Base-by-base conservation (phyloP, 129 eudicot species). In the Kitagawia praeruptora region DNA sequence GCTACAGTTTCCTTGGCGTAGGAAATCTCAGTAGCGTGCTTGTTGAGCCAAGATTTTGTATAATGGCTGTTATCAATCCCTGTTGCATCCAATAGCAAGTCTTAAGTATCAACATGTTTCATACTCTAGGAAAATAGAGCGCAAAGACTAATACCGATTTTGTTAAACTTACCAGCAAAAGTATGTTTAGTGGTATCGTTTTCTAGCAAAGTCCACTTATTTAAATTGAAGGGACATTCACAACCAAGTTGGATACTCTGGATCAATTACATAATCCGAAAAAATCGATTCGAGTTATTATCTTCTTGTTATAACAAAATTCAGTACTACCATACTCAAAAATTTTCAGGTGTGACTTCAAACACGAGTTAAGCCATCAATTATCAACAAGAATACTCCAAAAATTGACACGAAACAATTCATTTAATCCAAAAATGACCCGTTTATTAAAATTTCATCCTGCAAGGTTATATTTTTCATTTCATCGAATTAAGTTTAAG, bases 61-160 rank as follows among this genome's bases (percentile, higher is more conserved):
- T 79, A 19, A 58, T 71, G 75, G 12, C 63, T 70, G 63, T 44
- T 75, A 63, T 54, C 79, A 19, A 75, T 76, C 41, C 84, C 86
- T 79, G 82, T 56, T 37, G 79, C 79, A 72, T 6, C 47, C 12
- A 70, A 25, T 42, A 40, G 48, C 42, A 71, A 47, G 73, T 63
- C 75, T 58, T 66, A 25, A 79, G 63, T 19, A 39, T 34, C 69
- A 61, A 61, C 66, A n/a, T n/a, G 34, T 25, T 4, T 8, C 34
- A 61, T 61, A n/a, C 69, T 21, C 63, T 21, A 61, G 37, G 16
- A 37, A 61, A n/a, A n/a, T 34, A 34, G 37, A 34, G 2, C 37
- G 37, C 37, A 34, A 1, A 34, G 37, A 34, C 37, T 34, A 34
- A 34, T 34, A 21, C 69, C 14, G 28, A 5, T 51, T 61, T 61